Evolutionary conservation across 2,329 filamentous ascomycete genomes (phyloP).

Genomic region (Aspergillus novoparasiticus): DNA sequence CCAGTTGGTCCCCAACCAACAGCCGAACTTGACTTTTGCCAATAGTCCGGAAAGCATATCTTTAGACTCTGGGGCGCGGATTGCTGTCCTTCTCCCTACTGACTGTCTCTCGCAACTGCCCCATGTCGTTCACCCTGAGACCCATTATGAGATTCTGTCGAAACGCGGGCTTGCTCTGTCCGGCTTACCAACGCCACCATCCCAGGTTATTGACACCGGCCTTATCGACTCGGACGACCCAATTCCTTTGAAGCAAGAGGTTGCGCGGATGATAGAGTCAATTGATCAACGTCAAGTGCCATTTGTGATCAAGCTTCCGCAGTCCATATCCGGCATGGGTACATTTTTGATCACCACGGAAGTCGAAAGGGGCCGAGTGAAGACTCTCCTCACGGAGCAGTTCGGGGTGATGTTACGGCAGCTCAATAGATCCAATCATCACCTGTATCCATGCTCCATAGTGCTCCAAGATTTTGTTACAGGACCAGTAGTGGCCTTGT

Average conservation of each 20-base stretch:
- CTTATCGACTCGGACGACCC: not conserved
- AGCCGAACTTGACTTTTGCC: too few species aligned
- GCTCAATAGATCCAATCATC: not conserved
- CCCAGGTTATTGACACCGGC: not conserved
- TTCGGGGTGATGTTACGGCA: not conserved
- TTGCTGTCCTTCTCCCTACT: too few species aligned
- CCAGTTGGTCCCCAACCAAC: too few species aligned
- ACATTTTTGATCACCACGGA: constrained; percentile 1
- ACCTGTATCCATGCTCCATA: constrained; percentile 2
- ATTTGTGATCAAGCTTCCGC: constrained; percentile 9
- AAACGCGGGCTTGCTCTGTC: constrained; percentile 5
- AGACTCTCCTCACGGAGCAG: not conserved
- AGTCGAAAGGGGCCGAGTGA: not conserved
- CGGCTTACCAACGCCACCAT: constrained; percentile 1
- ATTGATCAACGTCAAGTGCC: not conserved
- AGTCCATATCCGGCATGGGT: constrained; percentile 5
- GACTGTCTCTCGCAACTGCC: too few species aligned
- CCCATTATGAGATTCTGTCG: constrained; percentile 7
- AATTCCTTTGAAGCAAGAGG: too few species aligned
- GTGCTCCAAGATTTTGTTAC: constrained; percentile 7
- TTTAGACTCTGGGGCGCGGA: too few species aligned
- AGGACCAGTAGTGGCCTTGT: not conserved
- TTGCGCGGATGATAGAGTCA: not conserved
- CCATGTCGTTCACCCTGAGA: not conserved
- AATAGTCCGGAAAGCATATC: too few species aligned